Percentiles rank a stretch among this genome's conserved stretches.
Evolutionary conservation across 176 grass and related monocot genomes (phyloP).

Genomic region (Urochloa ruziziensis): DNA sequence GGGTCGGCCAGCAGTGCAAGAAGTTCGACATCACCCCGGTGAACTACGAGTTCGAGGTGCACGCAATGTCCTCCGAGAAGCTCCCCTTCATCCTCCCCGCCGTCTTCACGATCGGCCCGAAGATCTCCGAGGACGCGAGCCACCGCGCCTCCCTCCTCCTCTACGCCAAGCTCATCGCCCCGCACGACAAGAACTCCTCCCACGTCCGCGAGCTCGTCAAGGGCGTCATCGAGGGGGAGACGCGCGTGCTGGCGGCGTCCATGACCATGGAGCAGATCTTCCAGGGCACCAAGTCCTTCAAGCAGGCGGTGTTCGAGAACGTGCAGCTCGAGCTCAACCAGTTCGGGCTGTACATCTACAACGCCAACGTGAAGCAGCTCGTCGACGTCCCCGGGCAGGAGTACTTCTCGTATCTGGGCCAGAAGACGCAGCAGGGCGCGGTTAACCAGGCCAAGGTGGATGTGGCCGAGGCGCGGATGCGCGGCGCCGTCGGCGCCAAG

Average conservation of each 20-base stretch:
- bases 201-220: slow-evolving; percentile 73
- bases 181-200: slow-evolving; percentile 59
- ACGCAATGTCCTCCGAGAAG: slow-evolving; percentile 90
- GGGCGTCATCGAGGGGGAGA: slow-evolving; percentile 78
- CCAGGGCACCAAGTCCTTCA: slow-evolving; percentile 62
- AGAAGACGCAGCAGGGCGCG: slow-evolving; percentile 87
- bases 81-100: slow-evolving; percentile 85
- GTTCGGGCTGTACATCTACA: slow-evolving; percentile 80
- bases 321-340: slow-evolving; percentile 84
- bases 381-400: slow-evolving; percentile 48
- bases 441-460: slow-evolving; percentile 80
- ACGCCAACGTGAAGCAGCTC: slow-evolving; percentile 81
- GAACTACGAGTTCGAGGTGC: slow-evolving; percentile 86
- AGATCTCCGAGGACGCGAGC: slow-evolving; percentile 29
- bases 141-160: slow-evolving; percentile 34
- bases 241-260: slow-evolving; percentile 61
- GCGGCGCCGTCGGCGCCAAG: slow-evolving; percentile 59
- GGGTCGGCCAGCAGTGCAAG: slow-evolving; percentile 53
- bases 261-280: slow-evolving; percentile 90
- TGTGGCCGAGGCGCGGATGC: slow-evolving; percentile 70
- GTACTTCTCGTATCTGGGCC: slow-evolving; percentile 1
- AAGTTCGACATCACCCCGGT: slow-evolving; percentile 71
- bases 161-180: slow-evolving; percentile 85
- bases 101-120: slow-evolving; percentile 89
- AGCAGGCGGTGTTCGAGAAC: slow-evolving; percentile 61